A percentile compares a stretch with the other conserved stretches of the same genome.
Evolutionary conservation across 768 basidiomycete genomes (phyloP).

Genomic region (Candolleomyces aberdarensis): DNA sequence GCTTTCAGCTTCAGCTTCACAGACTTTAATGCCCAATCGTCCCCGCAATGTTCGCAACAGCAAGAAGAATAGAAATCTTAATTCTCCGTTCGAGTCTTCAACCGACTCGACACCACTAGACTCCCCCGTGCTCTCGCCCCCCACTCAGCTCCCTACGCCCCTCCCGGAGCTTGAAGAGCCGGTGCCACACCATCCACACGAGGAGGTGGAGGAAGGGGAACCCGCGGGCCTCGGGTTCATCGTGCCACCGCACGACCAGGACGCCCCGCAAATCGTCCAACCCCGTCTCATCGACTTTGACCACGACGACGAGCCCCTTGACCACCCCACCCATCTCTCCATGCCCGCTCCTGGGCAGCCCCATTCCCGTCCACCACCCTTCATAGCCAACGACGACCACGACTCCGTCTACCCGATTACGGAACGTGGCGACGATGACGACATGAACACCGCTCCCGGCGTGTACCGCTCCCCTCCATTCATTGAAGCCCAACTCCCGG

Average conservation of each 20-base stretch:
- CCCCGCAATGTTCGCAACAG: slow-evolving; percentile 13
- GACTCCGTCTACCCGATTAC: background rate
- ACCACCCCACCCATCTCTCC: background rate
- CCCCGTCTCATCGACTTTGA: slow-evolving; percentile 20
- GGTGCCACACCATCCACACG: background rate
- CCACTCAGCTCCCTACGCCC: slow-evolving; percentile 24
- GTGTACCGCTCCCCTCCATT: slow-evolving; percentile 27
- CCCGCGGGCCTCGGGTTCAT: background rate
- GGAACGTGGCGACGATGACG: background rate
- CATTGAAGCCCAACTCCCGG: slow-evolving; percentile 21
- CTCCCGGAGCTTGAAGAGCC: slow-evolving; percentile 17
- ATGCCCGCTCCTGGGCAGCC: background rate
- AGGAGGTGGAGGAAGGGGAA: background rate
- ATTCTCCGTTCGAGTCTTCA: background rate
- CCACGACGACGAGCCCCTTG: slow-evolving; percentile 1
- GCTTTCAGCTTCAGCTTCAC: background rate
- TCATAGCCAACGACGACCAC: background rate
- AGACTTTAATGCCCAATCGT: slow-evolving; percentile 2
- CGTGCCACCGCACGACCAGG: background rate
- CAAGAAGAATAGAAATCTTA: background rate
- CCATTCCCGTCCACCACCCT: background rate
- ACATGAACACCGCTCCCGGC: background rate
- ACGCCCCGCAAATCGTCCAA: background rate
- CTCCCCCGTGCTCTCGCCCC: slow-evolving; percentile 15
- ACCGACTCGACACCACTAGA: slow-evolving; percentile 2